Evolutionary conservation across 176 grass and related monocot genomes (phyloP).

Genomic region (Cenchrus purpureus): DNA sequence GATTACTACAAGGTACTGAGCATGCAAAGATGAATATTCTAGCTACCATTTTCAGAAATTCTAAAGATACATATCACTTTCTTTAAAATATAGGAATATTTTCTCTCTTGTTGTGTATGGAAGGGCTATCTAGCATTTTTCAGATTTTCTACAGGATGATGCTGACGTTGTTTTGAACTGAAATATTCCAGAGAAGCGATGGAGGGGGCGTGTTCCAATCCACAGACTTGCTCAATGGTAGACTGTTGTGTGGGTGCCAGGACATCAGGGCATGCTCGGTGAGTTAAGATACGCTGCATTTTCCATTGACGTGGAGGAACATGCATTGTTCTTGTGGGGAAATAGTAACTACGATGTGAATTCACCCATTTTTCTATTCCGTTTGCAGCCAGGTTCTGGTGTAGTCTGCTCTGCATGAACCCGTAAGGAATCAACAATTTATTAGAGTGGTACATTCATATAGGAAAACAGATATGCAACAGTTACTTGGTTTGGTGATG

Average conservation of each 20-base stretch:
- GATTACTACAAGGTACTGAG: slow-evolving; percentile 73
- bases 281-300: slow-evolving; percentile 2
- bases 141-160: background rate
- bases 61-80: no score
- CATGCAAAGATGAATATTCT: background rate
- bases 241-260: slow-evolving; percentile 65
- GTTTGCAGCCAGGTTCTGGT: slow-evolving; percentile 51
- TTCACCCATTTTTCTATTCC: background rate
- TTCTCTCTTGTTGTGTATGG: background rate
- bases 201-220: slow-evolving; percentile 62
- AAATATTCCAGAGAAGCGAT: slow-evolving; percentile 63
- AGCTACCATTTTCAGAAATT: no score
- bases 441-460: slow-evolving; percentile 1
- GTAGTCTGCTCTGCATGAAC: slow-evolving; percentile 36
- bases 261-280: slow-evolving; percentile 64
- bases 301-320: background rate
- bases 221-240: slow-evolving; percentile 74
- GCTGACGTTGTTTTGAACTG: background rate
- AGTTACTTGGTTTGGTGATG: background rate
- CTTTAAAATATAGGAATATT: background rate
- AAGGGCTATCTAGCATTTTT: background rate
- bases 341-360: slow-evolving; percentile 2
- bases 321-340: background rate
- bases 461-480: slow-evolving; percentile 2
- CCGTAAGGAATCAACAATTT: background rate